phyloP scores from a whole-genome alignment of 352 stramenopile species.

The Phytophthora rubi region DNA sequence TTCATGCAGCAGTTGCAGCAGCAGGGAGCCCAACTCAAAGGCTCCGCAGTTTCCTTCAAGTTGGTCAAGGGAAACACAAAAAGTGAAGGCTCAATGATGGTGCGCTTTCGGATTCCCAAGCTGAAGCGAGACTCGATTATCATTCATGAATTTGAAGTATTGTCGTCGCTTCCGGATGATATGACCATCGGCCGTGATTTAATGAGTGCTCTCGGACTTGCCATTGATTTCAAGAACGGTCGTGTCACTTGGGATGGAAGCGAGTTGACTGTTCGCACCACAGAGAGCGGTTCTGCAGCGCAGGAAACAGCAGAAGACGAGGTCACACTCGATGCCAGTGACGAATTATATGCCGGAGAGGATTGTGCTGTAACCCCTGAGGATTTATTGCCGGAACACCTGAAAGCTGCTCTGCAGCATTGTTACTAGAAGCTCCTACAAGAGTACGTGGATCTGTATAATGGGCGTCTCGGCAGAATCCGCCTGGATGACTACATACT shows the following conservation, averaged over 20 bases:
- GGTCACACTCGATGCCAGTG: not conserved
- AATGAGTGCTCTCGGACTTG: not conserved
- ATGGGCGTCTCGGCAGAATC: not conserved
- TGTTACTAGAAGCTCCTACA: not conserved
- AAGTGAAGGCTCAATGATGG: not conserved
- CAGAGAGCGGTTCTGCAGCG: not conserved
- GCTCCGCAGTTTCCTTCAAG: too few species aligned
- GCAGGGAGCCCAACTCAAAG: too few species aligned
- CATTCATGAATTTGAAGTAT: not conserved
- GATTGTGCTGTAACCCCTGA: not conserved
- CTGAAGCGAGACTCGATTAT: not conserved
- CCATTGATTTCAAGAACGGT: not conserved
- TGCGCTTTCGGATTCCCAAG: not conserved
- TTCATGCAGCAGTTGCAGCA: too few species aligned
- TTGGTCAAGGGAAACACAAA: too few species aligned
- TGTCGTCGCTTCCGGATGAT: not conserved
- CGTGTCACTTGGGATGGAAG: not conserved
- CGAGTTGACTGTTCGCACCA: not conserved
- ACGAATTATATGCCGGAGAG: not conserved
- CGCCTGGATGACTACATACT: not conserved
- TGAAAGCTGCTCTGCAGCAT: not conserved
- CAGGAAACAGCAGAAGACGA: not conserved
- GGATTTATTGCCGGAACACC: not conserved
- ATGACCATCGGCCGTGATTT: constrained; percentile 7
- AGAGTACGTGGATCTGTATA: not conserved